These are phyloP conservation scores for Didymella pomorum DNA, from an alignment of 2,329 filamentous ascomycete species.

Conservation along the genomic window DNA sequence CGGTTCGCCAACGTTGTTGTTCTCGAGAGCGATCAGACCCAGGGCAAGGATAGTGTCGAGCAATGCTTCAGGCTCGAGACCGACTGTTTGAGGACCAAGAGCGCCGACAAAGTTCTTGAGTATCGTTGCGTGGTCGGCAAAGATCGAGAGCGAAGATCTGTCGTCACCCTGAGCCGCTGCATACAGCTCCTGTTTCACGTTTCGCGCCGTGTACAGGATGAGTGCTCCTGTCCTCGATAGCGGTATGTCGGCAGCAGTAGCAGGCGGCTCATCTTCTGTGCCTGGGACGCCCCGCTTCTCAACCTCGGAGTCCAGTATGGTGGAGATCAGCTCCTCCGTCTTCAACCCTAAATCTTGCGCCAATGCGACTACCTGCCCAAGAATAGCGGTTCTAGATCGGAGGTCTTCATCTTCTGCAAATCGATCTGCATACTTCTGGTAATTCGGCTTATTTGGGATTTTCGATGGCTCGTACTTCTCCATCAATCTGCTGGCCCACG, in stretches of 20 bases:
- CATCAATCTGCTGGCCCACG: conserved; percentile 65
- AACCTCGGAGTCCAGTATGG: conserved; percentile 52
- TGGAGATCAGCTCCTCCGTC: conserved; percentile 57
- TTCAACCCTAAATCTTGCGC: conserved; percentile 65
- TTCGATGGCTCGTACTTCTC: conserved; percentile 73
- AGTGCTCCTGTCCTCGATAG: conserved; percentile 64
- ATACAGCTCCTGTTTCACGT: conserved; percentile 60
- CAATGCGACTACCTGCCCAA: conserved; percentile 76
- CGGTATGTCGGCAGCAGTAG: conserved; percentile 61
- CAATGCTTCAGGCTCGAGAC: conserved; percentile 58
- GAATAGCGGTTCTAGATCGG: conserved; percentile 68
- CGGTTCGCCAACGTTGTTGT: conserved; percentile 56
- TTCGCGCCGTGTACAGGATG: conserved; percentile 62
- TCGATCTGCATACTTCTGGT: conserved; percentile 67
- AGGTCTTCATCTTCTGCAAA: conserved; percentile 71
- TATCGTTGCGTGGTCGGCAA: conserved; percentile 61
- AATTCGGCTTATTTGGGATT: conserved; percentile 63
- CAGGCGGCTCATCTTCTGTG: conserved; percentile 64
- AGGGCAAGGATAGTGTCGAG: conserved; percentile 64
- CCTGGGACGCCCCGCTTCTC: conserved; percentile 54
- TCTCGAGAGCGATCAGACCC: conserved; percentile 59
- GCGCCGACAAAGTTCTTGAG: conserved; percentile 60
- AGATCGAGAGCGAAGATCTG: conserved; percentile 55
- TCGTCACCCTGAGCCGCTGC: conserved; percentile 48
- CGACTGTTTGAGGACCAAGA: conserved; percentile 47